Evolutionary conservation across 2,329 filamentous ascomycete genomes (phyloP), one percentile per base, ranked within the genome.

Genomic region (Hymenoscyphus occultus): DNA sequence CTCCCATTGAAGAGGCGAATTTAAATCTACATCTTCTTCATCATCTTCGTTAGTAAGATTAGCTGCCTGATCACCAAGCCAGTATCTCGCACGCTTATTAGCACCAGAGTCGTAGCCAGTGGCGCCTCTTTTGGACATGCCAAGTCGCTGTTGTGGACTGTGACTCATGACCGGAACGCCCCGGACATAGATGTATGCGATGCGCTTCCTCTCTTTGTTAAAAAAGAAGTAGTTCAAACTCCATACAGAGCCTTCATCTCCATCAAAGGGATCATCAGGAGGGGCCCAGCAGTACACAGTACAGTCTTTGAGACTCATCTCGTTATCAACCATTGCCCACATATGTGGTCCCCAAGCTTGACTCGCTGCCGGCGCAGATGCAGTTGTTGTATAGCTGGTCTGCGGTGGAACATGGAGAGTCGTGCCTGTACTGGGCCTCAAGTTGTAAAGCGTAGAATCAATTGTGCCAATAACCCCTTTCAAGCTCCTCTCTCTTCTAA

Each of bases 141-240:
- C 70, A 45, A 79, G 77, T 22, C 77, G 74, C 59, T 82, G 73
- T 31, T 77, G 78, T 57, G 83, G 90, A 67, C 83, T 88, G 76
- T 83, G 87, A 69, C 82, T 90, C 74, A 90, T 88, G 71, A 90
- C 89, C 65, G 86, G 94, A 57, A 97, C 86, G n/a, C 92, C 93
- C 67, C 94, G 90, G 57, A 97, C 86, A 74, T 97, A 96, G 57
- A 99, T 81, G 76, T 99, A 99, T 67, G 92, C 93, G 19, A 99
- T 94, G 54, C 95, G 88, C 81, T 98, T 98, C 74, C 90, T 85
- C 32, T 88, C 83, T 74, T 94, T 94, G 82, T 96, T 97, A 84
- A 97, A 98, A 78, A 98, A 96, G 81, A 99, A 97, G 78, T 96
- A 97, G 77, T 98, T 93, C 68, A 93, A 84, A 60, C 91, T 93